phyloP scores from a whole-genome alignment of 2,329 filamentous ascomycete genomes.

The Cryphonectria radicalis region DNA sequence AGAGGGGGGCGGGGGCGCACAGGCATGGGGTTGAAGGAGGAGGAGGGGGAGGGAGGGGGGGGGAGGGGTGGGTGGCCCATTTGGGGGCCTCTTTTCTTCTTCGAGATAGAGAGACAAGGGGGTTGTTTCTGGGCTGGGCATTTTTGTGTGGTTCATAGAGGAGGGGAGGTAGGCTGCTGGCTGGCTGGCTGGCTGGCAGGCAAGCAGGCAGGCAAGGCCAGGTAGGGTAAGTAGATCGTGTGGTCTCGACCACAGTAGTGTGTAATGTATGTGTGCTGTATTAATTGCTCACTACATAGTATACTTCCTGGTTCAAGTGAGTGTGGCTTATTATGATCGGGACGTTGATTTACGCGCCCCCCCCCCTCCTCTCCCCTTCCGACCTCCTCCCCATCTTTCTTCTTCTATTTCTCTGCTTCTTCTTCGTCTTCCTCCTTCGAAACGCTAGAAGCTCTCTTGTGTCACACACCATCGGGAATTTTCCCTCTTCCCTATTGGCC shows the following conservation, averaged over 20 bases:
- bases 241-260: background rate
- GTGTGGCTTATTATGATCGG: background rate
- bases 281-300: background rate
- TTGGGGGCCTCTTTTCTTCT: background rate
- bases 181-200: too few species aligned
- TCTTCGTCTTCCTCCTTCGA: background rate
- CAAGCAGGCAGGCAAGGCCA: background rate
- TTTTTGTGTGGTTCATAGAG: background rate
- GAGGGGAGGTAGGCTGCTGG: background rate
- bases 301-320: background rate
- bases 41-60: too few species aligned
- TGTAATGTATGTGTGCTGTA: background rate
- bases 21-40: background rate
- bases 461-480: constrained; percentile 30
- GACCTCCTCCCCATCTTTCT: background rate
- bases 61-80: background rate
- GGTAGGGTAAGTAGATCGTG: background rate
- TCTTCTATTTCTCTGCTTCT: background rate
- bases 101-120: background rate
- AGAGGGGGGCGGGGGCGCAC: background rate
- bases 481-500: background rate
- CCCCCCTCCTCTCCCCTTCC: background rate
- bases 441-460: constrained; percentile 26
- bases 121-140: too few species aligned
- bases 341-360: background rate